Evolutionary conservation across 1,284 basidiomycete genomes (phyloP).

Genomic region (Austropuccinia psidii): DNA sequence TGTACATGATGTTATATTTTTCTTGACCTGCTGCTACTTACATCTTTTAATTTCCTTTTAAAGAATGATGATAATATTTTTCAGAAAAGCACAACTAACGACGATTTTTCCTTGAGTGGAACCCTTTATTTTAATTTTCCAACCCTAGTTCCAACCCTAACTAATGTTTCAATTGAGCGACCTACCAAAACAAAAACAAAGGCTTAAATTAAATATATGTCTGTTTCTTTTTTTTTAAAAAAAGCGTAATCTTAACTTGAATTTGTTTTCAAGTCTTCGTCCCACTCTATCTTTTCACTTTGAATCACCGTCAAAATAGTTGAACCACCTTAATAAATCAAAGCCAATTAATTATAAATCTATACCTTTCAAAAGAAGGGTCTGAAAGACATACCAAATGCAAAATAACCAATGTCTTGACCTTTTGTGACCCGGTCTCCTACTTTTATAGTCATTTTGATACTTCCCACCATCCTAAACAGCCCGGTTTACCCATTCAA

Average conservation of each 20-base stretch:
- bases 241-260: neutral
- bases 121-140: no score
- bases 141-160: constrained; percentile 27
- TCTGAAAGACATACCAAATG: constrained; percentile 10
- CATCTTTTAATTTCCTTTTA: no score
- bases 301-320: constrained; percentile 11
- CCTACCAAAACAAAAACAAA: no score
- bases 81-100: no score
- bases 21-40: no score
- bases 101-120: no score
- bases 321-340: constrained; percentile 12
- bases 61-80: no score
- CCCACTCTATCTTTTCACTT: constrained; percentile 30
- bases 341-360: neutral
- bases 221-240: neutral
- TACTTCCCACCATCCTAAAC: constrained; percentile 35
- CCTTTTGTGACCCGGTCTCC: constrained; percentile 27
- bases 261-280: constrained; percentile 23
- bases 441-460: constrained; percentile 22
- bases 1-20: no score
- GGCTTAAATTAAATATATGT: neutral
- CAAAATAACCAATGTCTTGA: constrained; percentile 33
- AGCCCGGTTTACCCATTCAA: neutral
- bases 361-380: neutral
- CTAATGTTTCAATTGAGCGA: constrained; percentile 33